These are phyloP conservation scores for Cyberlindnera maritima DNA, from an alignment of 805 yeast species.

Conservation along the genomic window DNA sequence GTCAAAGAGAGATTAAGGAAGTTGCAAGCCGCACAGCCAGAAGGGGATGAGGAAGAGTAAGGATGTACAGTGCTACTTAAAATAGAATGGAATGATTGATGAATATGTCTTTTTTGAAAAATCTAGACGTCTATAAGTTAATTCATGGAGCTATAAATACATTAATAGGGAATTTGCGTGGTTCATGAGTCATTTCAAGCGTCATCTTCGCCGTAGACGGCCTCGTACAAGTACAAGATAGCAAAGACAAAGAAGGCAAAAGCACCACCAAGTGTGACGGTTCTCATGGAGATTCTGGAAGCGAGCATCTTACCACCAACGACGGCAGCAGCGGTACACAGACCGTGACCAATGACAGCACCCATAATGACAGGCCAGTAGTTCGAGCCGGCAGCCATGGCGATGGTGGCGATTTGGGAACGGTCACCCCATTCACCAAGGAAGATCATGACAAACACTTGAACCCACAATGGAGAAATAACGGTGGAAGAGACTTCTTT, in stretches of 20 bases:
- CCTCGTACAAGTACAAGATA: slow-evolving; percentile 73
- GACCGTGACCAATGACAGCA: slow-evolving; percentile 82
- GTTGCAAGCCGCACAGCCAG: not conserved
- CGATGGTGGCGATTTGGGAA: slow-evolving; percentile 96
- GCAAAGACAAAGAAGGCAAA: slow-evolving; percentile 82
- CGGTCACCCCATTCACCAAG: slow-evolving; percentile 99
- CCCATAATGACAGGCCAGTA: slow-evolving; percentile 89
- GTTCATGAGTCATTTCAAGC: not conserved
- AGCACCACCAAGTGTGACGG: slow-evolving; percentile 90
- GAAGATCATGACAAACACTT: slow-evolving; percentile 93
- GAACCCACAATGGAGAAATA: slow-evolving; percentile 88
- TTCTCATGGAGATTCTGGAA: slow-evolving; percentile 84
- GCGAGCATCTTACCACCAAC: slow-evolving; percentile 91
- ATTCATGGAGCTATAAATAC: not conserved
- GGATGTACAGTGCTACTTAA: not conserved
- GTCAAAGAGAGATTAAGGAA: slow-evolving; percentile 34
- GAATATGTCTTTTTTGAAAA: not conserved
- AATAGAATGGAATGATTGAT: not conserved
- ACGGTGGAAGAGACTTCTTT: slow-evolving; percentile 30
- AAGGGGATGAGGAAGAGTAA: not conserved
- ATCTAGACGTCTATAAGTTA: not conserved
- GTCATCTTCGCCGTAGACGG: slow-evolving; percentile 28
- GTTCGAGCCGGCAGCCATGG: slow-evolving; percentile 96
- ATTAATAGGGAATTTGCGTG: too few relatives aligned
- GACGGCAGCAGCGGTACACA: slow-evolving; percentile 90